These are phyloP conservation scores for Hypoxylon sp. DNA, from an alignment of 2,329 filamentous ascomycete genomes.

Conservation along the genomic window DNA sequence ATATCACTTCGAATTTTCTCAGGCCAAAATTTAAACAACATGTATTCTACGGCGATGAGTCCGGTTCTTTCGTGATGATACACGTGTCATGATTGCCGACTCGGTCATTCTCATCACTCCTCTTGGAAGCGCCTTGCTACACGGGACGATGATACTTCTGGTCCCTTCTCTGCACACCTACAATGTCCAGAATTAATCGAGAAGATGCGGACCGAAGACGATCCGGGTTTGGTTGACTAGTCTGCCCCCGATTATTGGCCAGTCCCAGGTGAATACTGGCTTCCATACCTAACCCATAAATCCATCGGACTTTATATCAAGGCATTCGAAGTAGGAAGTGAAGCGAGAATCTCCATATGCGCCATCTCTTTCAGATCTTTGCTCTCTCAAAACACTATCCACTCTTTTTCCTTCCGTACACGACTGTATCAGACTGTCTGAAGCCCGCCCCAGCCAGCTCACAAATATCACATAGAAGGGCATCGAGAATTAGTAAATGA, in stretches of 20 bases:
- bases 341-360: constrained; percentile 25
- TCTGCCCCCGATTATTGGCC: constrained; percentile 5
- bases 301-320: constrained; percentile 17
- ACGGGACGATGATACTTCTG: constrained; percentile 19
- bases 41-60: constrained; percentile 33
- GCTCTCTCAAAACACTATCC: constrained; percentile 27
- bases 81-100: constrained; percentile 49
- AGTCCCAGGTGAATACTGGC: constrained; percentile 4
- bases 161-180: constrained; percentile 2
- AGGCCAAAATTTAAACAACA: constrained; percentile 19
- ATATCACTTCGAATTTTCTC: constrained; percentile 3
- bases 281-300: constrained; percentile 14
- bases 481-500: constrained; percentile 43
- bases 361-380: constrained; percentile 31
- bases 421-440: constrained; percentile 42
- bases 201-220: constrained; percentile 5
- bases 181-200: neutral
- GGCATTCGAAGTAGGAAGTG: constrained; percentile 26
- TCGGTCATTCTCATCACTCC: constrained; percentile 25
- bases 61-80: constrained; percentile 50
- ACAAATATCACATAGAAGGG: constrained; percentile 39
- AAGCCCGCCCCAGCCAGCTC: constrained; percentile 22
- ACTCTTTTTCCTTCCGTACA: constrained; percentile 48
- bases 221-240: constrained; percentile 15
- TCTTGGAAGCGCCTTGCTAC: constrained; percentile 24